Evolutionary conservation across 495 filamentous ascomycete species (phyloP), one percentile per base, ranked within the genome.

Genomic region (Talaromyces proteolyticus): DNA sequence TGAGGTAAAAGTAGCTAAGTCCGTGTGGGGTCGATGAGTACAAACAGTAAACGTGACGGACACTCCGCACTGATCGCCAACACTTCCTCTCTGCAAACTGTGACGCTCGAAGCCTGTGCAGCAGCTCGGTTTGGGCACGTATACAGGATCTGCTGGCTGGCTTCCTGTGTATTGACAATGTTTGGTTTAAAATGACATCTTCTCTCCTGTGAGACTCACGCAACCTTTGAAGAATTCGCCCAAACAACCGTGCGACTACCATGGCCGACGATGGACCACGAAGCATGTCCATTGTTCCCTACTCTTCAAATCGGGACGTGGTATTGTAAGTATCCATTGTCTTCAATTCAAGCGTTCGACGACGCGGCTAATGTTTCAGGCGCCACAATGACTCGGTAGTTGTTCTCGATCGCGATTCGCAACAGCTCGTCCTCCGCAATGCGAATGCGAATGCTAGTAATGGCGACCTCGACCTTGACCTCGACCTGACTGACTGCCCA

Each of bases 331-430:
- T 60, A 24, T 34, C 25, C 40, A 18, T 46, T 34, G 7, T 44
- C n/a, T 12, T 20, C 8, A 18, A 42, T 29, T 25, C 14, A 36
- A 3, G 19, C 8, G 7, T 24, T 42, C 16, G 23, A 29, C 53
- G 20, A 61, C 34, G 22, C 20, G 7, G 11, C 20, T 21, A n/a
- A 37, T 14, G 14, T 21, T 12, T 16, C 34, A 97, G 92, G 23
- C 93, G 93, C 55, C 89, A 96, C 63, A 85, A 91, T 59, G 86
- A 93, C 63, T 85, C 91, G 3, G 83, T 98, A 46, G 94, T 98
- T 18, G 81, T 97, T 42, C 90, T 87, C 58, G 91, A 98, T 66
- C 85, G 82, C 37, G 76, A 85, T 40, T 94, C 90, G 6, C 84
- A 85, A 49, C 89, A 91, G 54, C 79, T 98, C 53, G 88, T 85